Evolutionary conservation across 768 basidiomycete genomes (phyloP).

Genomic region (Imleria badia): DNA sequence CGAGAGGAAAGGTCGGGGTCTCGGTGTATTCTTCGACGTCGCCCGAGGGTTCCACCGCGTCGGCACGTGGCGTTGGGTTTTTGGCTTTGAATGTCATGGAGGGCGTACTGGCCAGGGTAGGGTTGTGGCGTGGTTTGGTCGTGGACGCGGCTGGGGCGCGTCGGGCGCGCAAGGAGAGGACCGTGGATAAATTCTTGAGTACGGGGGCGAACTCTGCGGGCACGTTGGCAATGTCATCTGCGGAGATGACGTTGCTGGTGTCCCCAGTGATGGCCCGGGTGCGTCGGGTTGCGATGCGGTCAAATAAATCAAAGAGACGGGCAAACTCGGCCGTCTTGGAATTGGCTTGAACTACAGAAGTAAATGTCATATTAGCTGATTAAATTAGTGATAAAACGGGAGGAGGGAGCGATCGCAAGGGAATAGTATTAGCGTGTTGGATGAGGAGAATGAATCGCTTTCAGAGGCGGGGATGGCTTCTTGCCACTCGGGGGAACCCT

Average conservation of each 20-base stretch:
- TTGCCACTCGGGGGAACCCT: not conserved
- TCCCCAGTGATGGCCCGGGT: conserved; percentile 27
- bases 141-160: not conserved
- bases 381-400: not conserved
- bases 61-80: not conserved
- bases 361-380: conserved; percentile 20
- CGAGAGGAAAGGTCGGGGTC: conserved; percentile 43
- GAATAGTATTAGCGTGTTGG: not conserved
- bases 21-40: conserved; percentile 26
- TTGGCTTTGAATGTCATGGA: not conserved
- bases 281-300: conserved; percentile 49
- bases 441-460: not conserved
- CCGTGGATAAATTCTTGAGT: conserved; percentile 38
- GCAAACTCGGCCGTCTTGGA: conserved; percentile 52
- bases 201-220: conserved; percentile 30
- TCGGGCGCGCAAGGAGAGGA: conserved; percentile 35
- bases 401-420: not conserved
- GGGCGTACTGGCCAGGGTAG: conserved; percentile 19
- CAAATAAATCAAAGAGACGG: conserved; percentile 52
- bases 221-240: conserved; percentile 33
- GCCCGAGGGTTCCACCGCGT: conserved; percentile 10
- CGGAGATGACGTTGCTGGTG: conserved; percentile 20
- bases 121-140: conserved; percentile 21
- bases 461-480: conserved; percentile 1
- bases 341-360: conserved; percentile 26